Percentiles rank a stretch among this genome's conserved stretches.
Conservation (phyloP, 495 filamentous ascomycete species). For the Penicillium alfredii region DNA sequence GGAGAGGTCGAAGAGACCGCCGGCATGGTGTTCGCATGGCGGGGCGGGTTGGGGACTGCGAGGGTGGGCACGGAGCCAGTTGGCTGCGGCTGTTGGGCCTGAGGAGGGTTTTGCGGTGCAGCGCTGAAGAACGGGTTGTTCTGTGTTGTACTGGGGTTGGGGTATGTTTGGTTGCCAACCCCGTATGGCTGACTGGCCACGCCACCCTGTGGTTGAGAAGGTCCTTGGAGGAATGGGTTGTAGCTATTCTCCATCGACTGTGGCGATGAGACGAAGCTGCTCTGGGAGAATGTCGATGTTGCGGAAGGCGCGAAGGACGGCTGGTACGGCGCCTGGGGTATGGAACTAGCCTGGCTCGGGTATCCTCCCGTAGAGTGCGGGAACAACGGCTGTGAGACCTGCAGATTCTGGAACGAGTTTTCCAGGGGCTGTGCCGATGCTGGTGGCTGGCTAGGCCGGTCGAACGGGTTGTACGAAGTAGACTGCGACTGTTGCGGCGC, state of each 20-base stretch:
- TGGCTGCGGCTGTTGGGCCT: slow-evolving; percentile 1
- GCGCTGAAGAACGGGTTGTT: slow-evolving; percentile 54
- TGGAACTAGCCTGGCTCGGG: slow-evolving; percentile 47
- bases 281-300: slow-evolving; percentile 50
- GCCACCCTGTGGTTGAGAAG: slow-evolving; percentile 36
- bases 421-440: slow-evolving; percentile 55
- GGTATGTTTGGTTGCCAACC: slow-evolving; percentile 23
- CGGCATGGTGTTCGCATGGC: slow-evolving; percentile 43
- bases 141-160: slow-evolving; percentile 26
- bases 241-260: slow-evolving; percentile 42
- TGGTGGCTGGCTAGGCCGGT: slow-evolving; percentile 35
- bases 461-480: slow-evolving; percentile 61
- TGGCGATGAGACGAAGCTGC: slow-evolving; percentile 36
- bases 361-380: slow-evolving; percentile 80
- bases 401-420: slow-evolving; percentile 65
- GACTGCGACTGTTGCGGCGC: slow-evolving; percentile 18
- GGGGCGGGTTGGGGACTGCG: slow-evolving; percentile 23
- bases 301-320: slow-evolving; percentile 57
- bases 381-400: slow-evolving; percentile 68
- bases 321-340: slow-evolving; percentile 42
- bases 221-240: slow-evolving; percentile 62
- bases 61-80: slow-evolving; percentile 30
- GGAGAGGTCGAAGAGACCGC: slow-evolving; percentile 28
- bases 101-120: slow-evolving; percentile 25
- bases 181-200: slow-evolving; percentile 27